Base-by-base conservation (phyloP, 352 stramenopile genomes). In the Phytopythium mirpurense region DNA sequence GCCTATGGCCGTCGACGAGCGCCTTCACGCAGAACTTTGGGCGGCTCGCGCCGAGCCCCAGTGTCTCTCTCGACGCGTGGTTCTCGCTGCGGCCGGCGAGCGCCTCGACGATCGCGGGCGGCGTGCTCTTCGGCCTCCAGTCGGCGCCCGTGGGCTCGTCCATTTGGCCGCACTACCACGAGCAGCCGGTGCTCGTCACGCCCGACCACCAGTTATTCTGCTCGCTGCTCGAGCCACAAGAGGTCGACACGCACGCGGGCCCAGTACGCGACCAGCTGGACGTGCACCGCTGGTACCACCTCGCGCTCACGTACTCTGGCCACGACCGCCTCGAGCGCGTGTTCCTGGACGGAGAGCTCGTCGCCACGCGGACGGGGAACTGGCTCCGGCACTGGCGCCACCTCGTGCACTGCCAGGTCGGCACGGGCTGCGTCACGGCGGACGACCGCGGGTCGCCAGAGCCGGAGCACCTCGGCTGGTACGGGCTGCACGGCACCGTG, bases 101-200 rank as follows among this genome's bases (percentile, higher is more conserved):
- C 26, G 41, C 49, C 42, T 38, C n/a, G 26, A 9, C 44, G 31
- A 48, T 68, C 18, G 14, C 49, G 3, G 70, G 67, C 3, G 68
- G 67, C 1, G 62, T 83, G 16, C 58, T 81, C n/a, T 71, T 81
- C 12, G 65, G 70, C 6, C 58, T 67, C 12, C 70, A 83, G 31
- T 78, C 67, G 2, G 60, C 67, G 9, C 50, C 64, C 21, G 60
- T 65, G 57, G 50, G 55, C 27, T 58, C 55, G 38, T 44, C 44
- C 16, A 51, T 62, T 27, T 77, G 68, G 67, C 62, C 68, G 21
- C 18, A 78, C 44, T 78, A 70, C 51, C 67, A 78, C 38, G 60
- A 75, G 40, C 68, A 78, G 55, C 70, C 72, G 21, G 48, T 70
- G 32, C 45, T 66, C 43, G 59, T 84, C 7, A 69, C 76, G 42